Base-by-base conservation (phyloP, 23 red algal species). In the Gracilaria domingensis region DNA sequence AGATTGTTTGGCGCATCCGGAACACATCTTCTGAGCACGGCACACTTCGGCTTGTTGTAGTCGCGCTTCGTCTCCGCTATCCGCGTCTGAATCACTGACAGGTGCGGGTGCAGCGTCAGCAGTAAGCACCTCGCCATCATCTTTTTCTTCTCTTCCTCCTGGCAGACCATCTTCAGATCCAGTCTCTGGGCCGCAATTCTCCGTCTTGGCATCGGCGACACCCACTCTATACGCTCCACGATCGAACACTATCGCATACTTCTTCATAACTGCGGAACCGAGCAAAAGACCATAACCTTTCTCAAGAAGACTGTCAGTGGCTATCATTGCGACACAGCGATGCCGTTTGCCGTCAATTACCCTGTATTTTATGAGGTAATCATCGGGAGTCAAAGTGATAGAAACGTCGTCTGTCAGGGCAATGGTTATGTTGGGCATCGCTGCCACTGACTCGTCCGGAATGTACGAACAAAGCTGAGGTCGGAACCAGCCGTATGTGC, bases 391-490 rank as follows among this genome's bases (percentile, higher is more conserved):
- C 18, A 93, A 49, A 14, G 82, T 86, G 32, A 93, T 80, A 0
- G 64, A 40, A 53, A 93, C 51, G 16, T 64, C 40, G 37, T 58
- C 51, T 6, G 81, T 45, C 8, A 93, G 16, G 47, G 38, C 28
- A 35, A 93, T 85, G 28, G 90, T 93, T 39, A 93, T 79, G 44
- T 47, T 85, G 8, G 90, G 90, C 90, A 93, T 76, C 26, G 56
- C 53, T 37, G 33, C 53, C 17, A 93, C 32, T 28, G 64, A 57
- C 23, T 79, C 82, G 23, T 85, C 80, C 7, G 80, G 82, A 33
- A 93, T 75, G n/a, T 14, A 69, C 12, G 64, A 65, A 58, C 90
- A 93, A 13, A 29, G 4, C 34, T 93, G 90, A 51, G 90, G 90
- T 26, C 90, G 90, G 30, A 93, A 93, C 90, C 90, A 93, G 47